Percentiles rank a stretch among this genome's conserved stretches.
phyloP scores from a whole-genome alignment of 139 green algal species.

The Chlamydomonas sp. region DNA sequence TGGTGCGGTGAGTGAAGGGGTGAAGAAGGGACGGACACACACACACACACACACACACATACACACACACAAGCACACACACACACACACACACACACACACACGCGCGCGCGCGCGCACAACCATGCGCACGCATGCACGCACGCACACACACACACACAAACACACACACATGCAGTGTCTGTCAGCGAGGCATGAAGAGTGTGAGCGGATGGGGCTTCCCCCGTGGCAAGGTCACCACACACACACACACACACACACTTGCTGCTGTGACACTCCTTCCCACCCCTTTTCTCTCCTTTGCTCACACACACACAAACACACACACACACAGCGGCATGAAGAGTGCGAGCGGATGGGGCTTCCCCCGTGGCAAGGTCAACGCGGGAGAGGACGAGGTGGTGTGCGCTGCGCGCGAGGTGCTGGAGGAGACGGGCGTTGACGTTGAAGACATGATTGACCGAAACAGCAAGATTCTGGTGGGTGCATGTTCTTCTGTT shows the following conservation, averaged over 20 bases:
- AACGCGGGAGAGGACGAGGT: slow-evolving; percentile 9
- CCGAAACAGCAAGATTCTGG: neutral
- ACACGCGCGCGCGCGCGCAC: neutral
- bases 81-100: neutral
- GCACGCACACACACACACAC: no score
- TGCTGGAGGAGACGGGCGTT: slow-evolving; percentile 12
- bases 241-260: no score
- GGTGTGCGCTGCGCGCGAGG: slow-evolving; percentile 8
- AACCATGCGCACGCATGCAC: no score
- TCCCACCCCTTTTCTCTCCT: neutral
- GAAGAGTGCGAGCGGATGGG: neutral
- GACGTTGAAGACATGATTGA: slow-evolving; percentile 8
- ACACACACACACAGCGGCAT: neutral
- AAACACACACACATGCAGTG: neutral
- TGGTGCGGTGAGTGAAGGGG: neutral
- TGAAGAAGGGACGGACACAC: slow-evolving; percentile 2
- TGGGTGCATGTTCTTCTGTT: no score
- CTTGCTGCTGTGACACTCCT: neutral
- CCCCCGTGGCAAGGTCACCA: no score
- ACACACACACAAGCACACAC: no score
- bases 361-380: slow-evolving; percentile 15
- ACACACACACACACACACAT: slow-evolving; percentile 1
- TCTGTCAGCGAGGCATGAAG: no score
- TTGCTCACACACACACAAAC: neutral
- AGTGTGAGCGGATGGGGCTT: no score